These are phyloP conservation scores for Suillus variegatus DNA, from an alignment of 768 basidiomycete species.

Conservation along the genomic window DNA sequence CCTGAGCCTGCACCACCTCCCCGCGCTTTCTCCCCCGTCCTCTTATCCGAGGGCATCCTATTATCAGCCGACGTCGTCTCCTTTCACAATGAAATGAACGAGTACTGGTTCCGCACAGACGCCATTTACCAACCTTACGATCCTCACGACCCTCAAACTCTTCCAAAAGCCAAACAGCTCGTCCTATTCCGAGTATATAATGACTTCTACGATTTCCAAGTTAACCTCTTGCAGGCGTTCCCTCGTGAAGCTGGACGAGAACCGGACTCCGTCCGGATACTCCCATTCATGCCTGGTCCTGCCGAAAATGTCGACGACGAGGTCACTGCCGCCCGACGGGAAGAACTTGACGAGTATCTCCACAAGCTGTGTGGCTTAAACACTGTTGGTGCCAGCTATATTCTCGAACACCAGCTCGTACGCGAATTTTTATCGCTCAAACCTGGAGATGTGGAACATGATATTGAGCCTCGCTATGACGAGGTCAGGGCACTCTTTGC, in stretches of 20 bases:
- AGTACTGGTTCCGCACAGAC: conserved; percentile 97
- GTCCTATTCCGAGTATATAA: conserved; percentile 94
- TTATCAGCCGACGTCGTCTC: conserved; percentile 88
- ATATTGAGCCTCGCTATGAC: conserved; percentile 57
- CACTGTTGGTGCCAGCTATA: conserved; percentile 66
- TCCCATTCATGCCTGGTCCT: conserved; percentile 98
- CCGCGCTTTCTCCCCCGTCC: conserved; percentile 44
- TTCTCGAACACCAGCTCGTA: conserved; percentile 79
- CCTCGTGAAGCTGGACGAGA: conserved; percentile 89
- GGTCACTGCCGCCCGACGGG: conserved; percentile 76
- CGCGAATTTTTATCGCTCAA: conserved; percentile 82
- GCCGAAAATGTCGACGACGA: conserved; percentile 79
- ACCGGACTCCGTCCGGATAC: conserved; percentile 64
- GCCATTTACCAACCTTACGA: conserved; percentile 86
- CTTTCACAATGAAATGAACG: conserved; percentile 95
- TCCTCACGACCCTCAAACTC: conserved; percentile 50
- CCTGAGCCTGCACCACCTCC: conserved; percentile 16
- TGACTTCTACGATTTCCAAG: conserved; percentile 98
- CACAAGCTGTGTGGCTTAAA: conserved; percentile 75
- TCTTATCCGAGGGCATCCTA: conserved; percentile 81
- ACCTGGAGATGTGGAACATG: conserved; percentile 81
- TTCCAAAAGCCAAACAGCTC: conserved; percentile 74
- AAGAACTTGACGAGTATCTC: conserved; percentile 89
- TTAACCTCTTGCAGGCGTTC: conserved; percentile 81
- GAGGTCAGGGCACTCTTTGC: conserved; percentile 59